Conservation (phyloP, 441 rosid genomes). For the Pelargonium fulgidum region DNA sequence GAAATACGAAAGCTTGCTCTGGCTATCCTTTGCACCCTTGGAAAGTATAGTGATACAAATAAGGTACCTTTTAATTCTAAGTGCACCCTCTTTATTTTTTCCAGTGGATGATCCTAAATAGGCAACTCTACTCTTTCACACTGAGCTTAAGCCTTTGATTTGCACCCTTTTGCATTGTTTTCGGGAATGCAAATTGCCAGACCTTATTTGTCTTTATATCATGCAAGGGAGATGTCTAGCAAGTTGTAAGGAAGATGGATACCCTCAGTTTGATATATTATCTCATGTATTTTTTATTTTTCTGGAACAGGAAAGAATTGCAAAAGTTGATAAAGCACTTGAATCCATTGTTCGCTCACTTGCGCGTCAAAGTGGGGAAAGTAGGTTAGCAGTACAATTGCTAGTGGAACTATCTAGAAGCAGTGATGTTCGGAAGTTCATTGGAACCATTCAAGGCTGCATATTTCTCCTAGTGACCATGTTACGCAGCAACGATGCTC, state of each 20-base stretch:
- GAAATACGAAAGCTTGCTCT: constrained; percentile 27
- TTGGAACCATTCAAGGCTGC: constrained; percentile 32
- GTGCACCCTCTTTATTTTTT: neutral
- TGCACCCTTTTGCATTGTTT: constrained; percentile 1
- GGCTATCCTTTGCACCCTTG: constrained; percentile 28
- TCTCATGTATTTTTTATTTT: neutral
- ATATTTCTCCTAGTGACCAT: constrained; percentile 30
- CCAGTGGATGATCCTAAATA: neutral
- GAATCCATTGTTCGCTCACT: constrained; percentile 29
- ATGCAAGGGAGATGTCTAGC: neutral
- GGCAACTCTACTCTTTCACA: neutral
- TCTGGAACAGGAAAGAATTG: constrained; percentile 29
- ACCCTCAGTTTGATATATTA: neutral
- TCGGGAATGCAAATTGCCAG: constrained; percentile 8
- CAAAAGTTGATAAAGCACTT: constrained; percentile 21
- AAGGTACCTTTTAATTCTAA: constrained; percentile 22
- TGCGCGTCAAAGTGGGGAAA: constrained; percentile 31
- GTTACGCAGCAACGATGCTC: constrained; percentile 23
- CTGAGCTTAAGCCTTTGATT: constrained; percentile 1
- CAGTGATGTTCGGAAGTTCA: constrained; percentile 19
- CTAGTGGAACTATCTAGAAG: constrained; percentile 28
- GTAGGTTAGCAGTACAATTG: constrained; percentile 33
- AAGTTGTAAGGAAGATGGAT: neutral
- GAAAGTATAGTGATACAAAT: constrained; percentile 27
- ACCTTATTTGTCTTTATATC: neutral